Base-by-base conservation (phyloP, 306 rosid genomes). In the Carpinus fangiana region DNA sequence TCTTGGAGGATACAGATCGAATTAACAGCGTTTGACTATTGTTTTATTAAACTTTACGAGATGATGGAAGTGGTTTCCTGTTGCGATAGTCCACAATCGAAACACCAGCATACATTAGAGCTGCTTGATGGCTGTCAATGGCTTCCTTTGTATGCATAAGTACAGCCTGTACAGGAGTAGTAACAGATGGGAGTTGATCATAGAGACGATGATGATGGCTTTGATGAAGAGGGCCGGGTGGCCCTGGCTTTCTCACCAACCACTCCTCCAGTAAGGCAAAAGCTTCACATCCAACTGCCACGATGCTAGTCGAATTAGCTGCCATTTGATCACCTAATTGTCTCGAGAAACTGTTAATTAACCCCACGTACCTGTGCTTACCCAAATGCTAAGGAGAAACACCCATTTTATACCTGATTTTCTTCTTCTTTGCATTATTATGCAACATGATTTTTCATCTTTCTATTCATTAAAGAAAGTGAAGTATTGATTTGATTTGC, bases 71-170 rank as follows among this genome's bases (percentile, higher is more conserved):
- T 45, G 76, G n/a, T 45, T 48, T 54, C 46, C 46, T 78, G 71
- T 54, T 28, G 41, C 72, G 31, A 51, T 48, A 79, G 1, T 72
- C 73, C 18, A 72, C 54, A 43, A 79, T 13, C 64, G 36, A 2
- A 61, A 79, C 46, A 13, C 55, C 77, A 13, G 55, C 65, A 31
- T 61, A 61, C 65, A 13, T 79, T 21, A 47, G 45, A 0, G 47
- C 65, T 12, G 65, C 73, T 7, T 79, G 13, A 21, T 79, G 6
- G 82, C 82, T 59, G 41, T 72, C 46, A 59, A 79, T 72, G 36
- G 54, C 66, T 4, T 5, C 70, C 26, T 28, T 48, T 45, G n/a
- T 8, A 16, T 2, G 20, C 31, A 7, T 0, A 72, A 14, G 51
- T 7, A 31, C n/a, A n/a, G n/a, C n/a, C n/a, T n/a, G n/a, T n/a